These are phyloP conservation scores for Jimgerdemannia flammicorona DNA, from an alignment of 192 early-diverging fungal species.

Conservation along the genomic window DNA sequence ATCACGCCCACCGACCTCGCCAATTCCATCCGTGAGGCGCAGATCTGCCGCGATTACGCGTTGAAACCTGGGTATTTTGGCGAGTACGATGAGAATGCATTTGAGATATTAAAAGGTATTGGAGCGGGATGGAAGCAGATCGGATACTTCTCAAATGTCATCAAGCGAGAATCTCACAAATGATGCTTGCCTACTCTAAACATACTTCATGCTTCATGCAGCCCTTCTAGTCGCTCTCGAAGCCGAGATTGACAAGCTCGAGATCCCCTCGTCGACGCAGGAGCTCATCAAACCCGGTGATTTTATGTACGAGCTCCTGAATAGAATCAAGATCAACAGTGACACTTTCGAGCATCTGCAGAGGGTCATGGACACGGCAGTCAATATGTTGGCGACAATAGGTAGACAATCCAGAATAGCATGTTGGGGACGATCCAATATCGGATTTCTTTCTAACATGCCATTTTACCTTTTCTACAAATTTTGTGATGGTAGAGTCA, in stretches of 20 bases:
- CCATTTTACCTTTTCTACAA: not conserved
- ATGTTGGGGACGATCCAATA: not conserved
- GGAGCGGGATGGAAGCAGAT: not conserved
- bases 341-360: constrained; percentile 3
- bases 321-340: constrained; percentile 3
- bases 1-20: constrained; percentile 19
- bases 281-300: constrained; percentile 24
- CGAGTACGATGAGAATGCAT: constrained; percentile 10
- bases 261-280: not conserved
- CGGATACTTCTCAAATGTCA: not conserved
- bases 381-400: constrained; percentile 17
- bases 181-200: not conserved
- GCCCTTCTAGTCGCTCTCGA: constrained; percentile 20
- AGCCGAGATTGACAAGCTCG: constrained; percentile 14
- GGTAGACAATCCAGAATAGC: not conserved
- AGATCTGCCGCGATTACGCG: constrained; percentile 8
- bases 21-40: constrained; percentile 20
- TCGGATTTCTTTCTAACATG: not conserved
- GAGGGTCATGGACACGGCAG: constrained; percentile 20
- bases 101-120: constrained; percentile 25
- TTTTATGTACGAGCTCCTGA: constrained; percentile 34
- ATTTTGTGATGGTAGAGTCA: not conserved
- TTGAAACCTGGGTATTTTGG: not conserved
- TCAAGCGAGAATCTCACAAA: not conserved
- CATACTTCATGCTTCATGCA: constrained; percentile 1